These are phyloP conservation scores for Cladosporium sphaerospermum DNA, from an alignment of 2,329 filamentous ascomycete species.

Conservation along the genomic window DNA sequence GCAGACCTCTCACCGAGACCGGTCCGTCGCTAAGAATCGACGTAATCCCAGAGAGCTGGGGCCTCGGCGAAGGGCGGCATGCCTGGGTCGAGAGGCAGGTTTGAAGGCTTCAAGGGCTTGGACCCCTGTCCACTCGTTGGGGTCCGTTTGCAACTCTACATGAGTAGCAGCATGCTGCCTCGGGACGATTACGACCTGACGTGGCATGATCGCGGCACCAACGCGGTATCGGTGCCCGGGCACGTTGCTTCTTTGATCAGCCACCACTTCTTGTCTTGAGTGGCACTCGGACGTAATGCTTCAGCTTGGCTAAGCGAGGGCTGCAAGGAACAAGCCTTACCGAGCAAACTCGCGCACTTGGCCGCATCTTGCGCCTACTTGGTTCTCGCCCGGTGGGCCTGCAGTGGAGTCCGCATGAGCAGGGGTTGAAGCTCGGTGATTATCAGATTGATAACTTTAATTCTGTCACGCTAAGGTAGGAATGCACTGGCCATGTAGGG, in stretches of 20 bases:
- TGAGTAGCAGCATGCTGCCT: neutral
- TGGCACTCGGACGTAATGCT: neutral
- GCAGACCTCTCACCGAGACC: constrained; percentile 3
- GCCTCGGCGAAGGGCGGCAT: constrained; percentile 2
- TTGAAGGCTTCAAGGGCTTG: neutral
- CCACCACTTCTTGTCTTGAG: too few relatives aligned
- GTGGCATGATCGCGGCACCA: neutral
- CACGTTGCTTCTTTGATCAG: too few relatives aligned
- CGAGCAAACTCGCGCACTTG: neutral
- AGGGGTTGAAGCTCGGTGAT: neutral
- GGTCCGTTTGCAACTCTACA: neutral
- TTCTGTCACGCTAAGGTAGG: neutral
- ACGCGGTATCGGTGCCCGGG: neutral
- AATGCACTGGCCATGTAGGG: too few relatives aligned
- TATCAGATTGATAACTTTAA: constrained; percentile 15
- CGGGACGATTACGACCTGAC: neutral
- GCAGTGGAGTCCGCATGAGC: neutral
- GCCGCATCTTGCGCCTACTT: constrained; percentile 6
- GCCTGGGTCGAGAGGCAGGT: neutral
- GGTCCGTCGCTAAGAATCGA: neutral
- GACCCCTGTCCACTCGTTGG: neutral
- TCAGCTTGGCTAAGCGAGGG: neutral
- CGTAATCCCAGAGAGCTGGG: neutral
- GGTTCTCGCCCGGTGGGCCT: neutral
- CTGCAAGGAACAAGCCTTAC: constrained; percentile 3